Conservation (phyloP, 805 yeast genomes). For the Candida xyloterini region DNA sequence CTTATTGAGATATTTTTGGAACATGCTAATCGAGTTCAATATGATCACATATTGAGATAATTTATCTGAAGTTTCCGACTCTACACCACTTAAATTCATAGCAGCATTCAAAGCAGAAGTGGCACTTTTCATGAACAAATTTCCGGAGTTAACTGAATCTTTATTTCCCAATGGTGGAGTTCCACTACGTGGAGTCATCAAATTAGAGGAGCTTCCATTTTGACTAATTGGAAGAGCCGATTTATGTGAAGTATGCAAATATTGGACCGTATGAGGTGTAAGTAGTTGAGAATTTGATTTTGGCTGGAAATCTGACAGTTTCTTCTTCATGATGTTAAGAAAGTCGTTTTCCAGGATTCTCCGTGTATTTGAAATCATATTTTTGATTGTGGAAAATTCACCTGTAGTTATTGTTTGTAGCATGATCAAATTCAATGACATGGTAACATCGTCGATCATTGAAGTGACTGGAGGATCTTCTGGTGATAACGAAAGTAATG, state of each 20-base stretch:
- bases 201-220: constrained; percentile 23
- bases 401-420: constrained; percentile 71
- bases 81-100: constrained; percentile 34
- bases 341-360: constrained; percentile 64
- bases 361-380: constrained; percentile 52
- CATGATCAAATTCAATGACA: constrained; percentile 67
- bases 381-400: constrained; percentile 51
- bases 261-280: constrained; percentile 20
- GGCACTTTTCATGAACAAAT: constrained; percentile 42
- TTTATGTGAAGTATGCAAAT: constrained; percentile 16
- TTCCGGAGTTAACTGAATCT: constrained; percentile 22
- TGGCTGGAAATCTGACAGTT: constrained; percentile 45
- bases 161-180: constrained; percentile 28
- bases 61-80: constrained; percentile 44
- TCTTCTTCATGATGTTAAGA: constrained; percentile 50
- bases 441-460: constrained; percentile 78
- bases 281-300: constrained; percentile 31
- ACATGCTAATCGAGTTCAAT: constrained; percentile 68
- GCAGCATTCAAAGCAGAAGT: constrained; percentile 35
- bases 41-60: constrained; percentile 61
- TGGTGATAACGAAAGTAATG: constrained; percentile 34
- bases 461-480: constrained; percentile 73
- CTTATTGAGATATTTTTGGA: constrained; percentile 54
- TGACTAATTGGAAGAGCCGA: constrained; percentile 14
- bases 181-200: constrained; percentile 29